These are phyloP conservation scores for Monosiga brevicollis DNA, from an alignment of 78 protist genomes.

Conservation along the genomic window DNA sequence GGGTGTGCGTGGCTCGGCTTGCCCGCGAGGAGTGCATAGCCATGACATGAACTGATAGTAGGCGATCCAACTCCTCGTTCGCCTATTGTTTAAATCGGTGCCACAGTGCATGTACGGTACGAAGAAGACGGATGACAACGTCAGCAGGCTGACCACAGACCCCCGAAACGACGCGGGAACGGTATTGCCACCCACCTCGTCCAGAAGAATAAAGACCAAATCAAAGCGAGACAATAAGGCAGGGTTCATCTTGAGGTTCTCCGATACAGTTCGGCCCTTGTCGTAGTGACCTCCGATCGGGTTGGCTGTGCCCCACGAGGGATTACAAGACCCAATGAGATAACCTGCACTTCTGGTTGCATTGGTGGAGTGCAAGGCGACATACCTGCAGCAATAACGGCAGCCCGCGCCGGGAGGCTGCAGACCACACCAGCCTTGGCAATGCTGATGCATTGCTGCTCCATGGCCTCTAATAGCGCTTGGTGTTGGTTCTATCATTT, in stretches of 20 bases:
- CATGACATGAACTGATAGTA: constrained; percentile 86
- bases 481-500: too few species aligned
- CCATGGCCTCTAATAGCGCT: constrained; percentile 98
- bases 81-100: too few species aligned
- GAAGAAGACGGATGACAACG: background rate
- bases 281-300: constrained; percentile 94
- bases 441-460: constrained; percentile 89
- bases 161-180: constrained; percentile 37
- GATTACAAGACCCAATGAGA: too few species aligned
- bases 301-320: too few species aligned
- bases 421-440: constrained; percentile 98
- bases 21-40: too few species aligned
- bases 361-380: too few species aligned
- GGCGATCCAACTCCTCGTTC: too few species aligned
- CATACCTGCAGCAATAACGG: constrained; percentile 97
- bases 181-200: constrained; percentile 62
- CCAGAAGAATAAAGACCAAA: constrained; percentile 87
- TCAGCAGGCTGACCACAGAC: background rate
- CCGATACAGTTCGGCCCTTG: constrained; percentile 77
- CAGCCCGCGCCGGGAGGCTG: constrained; percentile 84
- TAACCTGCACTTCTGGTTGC: too few species aligned
- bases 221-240: constrained; percentile 95
- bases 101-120: too few species aligned
- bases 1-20: too few species aligned
- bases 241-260: constrained; percentile 75